Conservation (phyloP, 169 alveolate species). For the Eimeria zaria region DNA sequence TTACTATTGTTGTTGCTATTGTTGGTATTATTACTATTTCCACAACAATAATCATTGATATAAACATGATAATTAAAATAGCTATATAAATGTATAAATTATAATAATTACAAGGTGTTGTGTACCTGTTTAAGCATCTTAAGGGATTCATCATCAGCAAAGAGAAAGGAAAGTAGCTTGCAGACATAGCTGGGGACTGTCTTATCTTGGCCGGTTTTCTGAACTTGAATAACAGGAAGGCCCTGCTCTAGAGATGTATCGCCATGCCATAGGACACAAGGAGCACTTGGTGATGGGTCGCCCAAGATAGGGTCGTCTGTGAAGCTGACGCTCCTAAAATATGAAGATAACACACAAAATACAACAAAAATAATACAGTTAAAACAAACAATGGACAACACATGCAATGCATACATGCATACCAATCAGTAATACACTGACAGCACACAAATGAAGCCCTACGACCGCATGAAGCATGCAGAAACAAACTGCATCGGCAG, state of each 20-base stretch:
- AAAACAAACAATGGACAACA: no score
- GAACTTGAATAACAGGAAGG: constrained; percentile 70
- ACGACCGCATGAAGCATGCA: not conserved
- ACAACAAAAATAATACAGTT: no score
- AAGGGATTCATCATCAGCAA: constrained; percentile 83
- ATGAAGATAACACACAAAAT: not conserved
- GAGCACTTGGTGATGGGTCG: constrained; percentile 73
- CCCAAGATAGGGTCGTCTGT: constrained; percentile 80
- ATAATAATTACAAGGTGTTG: not conserved
- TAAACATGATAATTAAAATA: no score
- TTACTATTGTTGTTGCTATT: no score
- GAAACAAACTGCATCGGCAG: not conserved
- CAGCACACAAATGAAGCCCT: not conserved
- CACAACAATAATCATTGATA: not conserved
- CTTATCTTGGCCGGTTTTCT: constrained; percentile 19
- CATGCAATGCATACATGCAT: not conserved
- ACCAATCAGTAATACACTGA: not conserved
- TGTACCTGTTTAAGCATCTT: constrained; percentile 76
- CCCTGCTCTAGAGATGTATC: constrained; percentile 77
- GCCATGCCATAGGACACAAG: constrained; percentile 81
- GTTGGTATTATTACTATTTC: no score
- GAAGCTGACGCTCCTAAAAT: constrained; percentile 70
- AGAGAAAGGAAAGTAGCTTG: constrained; percentile 72
- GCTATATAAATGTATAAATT: no score
- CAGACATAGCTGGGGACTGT: constrained; percentile 66